Evolutionary conservation across 306 rosid genomes (phyloP).

Genomic region (Myrica gale): DNA sequence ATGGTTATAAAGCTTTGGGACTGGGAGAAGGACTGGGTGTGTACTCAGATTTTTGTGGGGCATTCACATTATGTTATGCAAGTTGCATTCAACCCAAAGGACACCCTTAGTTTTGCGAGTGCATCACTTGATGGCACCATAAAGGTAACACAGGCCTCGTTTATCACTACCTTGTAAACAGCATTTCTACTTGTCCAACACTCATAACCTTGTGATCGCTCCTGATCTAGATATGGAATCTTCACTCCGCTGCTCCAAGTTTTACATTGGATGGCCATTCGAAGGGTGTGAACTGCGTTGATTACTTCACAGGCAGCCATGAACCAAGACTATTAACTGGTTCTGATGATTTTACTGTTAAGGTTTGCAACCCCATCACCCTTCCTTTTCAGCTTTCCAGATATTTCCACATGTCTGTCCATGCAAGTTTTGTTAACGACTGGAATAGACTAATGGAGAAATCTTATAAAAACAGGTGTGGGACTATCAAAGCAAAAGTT

Average conservation of each 20-base stretch:
- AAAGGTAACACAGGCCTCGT: conserved; percentile 33
- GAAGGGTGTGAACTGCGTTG: conserved; percentile 58
- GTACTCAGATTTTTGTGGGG: conserved; percentile 45
- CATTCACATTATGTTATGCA: conserved; percentile 76
- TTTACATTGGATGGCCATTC: conserved; percentile 56
- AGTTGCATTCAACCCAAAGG: conserved; percentile 45
- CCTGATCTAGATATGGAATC: conserved; percentile 47
- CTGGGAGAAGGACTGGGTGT: conserved; percentile 56
- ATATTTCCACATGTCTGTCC: neutral
- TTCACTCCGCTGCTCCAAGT: conserved; percentile 45
- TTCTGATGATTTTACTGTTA: conserved; percentile 55
- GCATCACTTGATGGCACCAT: conserved; percentile 65
- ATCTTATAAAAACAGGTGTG: conserved; percentile 25
- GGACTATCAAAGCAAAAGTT: conserved; percentile 37
- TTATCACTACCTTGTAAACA: neutral
- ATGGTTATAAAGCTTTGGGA: conserved; percentile 57
- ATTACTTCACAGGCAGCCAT: conserved; percentile 36
- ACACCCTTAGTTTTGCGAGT: conserved; percentile 37
- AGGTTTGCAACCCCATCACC: conserved; percentile 23
- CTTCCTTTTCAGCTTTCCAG: neutral
- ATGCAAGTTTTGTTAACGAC: neutral
- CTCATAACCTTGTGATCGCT: neutral
- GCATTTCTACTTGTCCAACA: neutral
- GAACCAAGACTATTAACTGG: conserved; percentile 55
- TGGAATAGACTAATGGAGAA: neutral